A percentile compares a stretch with the other conserved stretches of the same genome.
Evolutionary conservation across 768 basidiomycete species (phyloP).

Genomic region (Boletellus ananas): DNA sequence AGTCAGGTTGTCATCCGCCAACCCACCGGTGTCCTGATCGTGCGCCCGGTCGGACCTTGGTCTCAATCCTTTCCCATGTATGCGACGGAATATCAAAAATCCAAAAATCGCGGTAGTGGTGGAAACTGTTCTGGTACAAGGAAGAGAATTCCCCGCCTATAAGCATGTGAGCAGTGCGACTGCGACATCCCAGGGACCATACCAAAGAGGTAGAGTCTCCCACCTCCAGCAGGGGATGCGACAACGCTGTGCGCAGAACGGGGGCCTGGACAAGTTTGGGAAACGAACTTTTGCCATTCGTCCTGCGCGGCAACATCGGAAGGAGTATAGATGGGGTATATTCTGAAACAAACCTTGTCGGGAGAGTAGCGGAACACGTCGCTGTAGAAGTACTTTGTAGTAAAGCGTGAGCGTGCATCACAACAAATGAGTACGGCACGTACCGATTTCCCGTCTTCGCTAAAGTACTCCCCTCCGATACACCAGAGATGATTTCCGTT

Average conservation of each 20-base stretch:
- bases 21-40: constrained; percentile 75
- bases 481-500: constrained; percentile 79
- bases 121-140: constrained; percentile 76
- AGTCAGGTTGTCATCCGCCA: background rate
- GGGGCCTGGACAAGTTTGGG: constrained; percentile 82
- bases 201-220: constrained; percentile 85
- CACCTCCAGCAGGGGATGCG: constrained; percentile 70
- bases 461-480: constrained; percentile 85
- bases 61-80: constrained; percentile 86
- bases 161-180: background rate
- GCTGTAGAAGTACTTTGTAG: constrained; percentile 72
- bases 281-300: constrained; percentile 87
- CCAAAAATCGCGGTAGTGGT: constrained; percentile 90
- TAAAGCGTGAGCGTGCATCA: background rate
- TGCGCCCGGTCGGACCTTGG: constrained; percentile 73
- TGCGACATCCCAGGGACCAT: background rate
- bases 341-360: constrained; percentile 52
- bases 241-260: constrained; percentile 84
- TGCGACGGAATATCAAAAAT: constrained; percentile 76
- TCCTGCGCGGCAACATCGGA: constrained; percentile 40
- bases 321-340: background rate
- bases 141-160: constrained; percentile 85
- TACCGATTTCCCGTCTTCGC: constrained; percentile 79
- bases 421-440: constrained; percentile 9
- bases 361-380: constrained; percentile 86